Evolutionary conservation across 2,329 filamentous ascomycete species (phyloP).

Genomic region (Fusarium sp.): DNA sequence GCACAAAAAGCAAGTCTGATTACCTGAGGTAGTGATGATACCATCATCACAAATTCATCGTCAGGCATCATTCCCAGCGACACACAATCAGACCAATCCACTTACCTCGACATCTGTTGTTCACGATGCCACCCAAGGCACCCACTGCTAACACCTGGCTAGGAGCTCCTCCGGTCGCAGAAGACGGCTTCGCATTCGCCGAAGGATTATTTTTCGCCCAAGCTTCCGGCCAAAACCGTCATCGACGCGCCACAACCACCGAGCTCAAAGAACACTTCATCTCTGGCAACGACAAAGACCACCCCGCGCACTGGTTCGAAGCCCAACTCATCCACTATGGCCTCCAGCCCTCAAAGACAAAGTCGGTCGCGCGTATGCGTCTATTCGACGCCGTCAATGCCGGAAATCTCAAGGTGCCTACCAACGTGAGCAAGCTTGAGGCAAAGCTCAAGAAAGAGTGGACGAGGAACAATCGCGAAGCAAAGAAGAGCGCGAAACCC

Average conservation of each 20-base stretch:
- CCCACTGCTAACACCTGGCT: conserved; percentile 15
- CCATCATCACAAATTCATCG: not conserved
- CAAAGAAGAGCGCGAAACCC: conserved; percentile 54
- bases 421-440: conserved; percentile 63
- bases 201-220: conserved; percentile 60
- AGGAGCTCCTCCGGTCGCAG: conserved; percentile 33
- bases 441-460: conserved; percentile 69
- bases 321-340: conserved; percentile 74
- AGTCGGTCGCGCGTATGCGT: conserved; percentile 69
- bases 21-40: not conserved
- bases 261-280: conserved; percentile 62
- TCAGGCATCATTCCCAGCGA: not conserved
- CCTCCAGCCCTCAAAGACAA: conserved; percentile 66
- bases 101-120: fast-evolving
- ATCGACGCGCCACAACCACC: conserved; percentile 58
- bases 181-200: conserved; percentile 58
- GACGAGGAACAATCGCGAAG: conserved; percentile 62
- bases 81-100: not conserved
- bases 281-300: conserved; percentile 58
- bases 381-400: conserved; percentile 67
- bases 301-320: conserved; percentile 71
- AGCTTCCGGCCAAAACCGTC: conserved; percentile 57
- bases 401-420: conserved; percentile 62
- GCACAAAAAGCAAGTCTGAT: not conserved
- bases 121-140: conserved; percentile 19